A percentile compares a stretch with the other conserved stretches of the same genome.
Evolutionary conservation across 192 early-diverging fungal species (phyloP).

Genomic region (Coemansia sp.): DNA sequence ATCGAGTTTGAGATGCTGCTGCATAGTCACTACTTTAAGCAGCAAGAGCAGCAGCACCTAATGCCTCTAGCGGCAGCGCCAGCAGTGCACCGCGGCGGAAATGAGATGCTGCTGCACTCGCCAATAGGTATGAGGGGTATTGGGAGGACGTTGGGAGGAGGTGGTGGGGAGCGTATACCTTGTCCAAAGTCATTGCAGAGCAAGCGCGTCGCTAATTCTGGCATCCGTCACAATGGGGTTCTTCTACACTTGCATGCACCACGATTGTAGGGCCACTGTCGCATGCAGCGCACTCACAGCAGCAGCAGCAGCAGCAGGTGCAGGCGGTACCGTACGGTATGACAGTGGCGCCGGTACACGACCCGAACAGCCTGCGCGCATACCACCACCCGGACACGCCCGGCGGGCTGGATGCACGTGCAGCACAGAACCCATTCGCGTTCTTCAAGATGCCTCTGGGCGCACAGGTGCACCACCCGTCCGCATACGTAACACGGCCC

Average conservation of each 20-base stretch:
- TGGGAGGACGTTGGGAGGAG: no score
- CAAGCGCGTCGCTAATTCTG: neutral
- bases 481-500: constrained; percentile 19
- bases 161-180: neutral
- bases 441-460: constrained; percentile 49
- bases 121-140: constrained; percentile 42
- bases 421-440: constrained; percentile 36
- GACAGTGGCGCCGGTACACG: constrained; percentile 5
- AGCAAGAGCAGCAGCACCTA: constrained; percentile 36
- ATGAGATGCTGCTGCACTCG: constrained; percentile 37
- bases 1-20: constrained; percentile 50
- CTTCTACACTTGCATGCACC: neutral
- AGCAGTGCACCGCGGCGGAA: constrained; percentile 20
- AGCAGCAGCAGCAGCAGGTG: constrained; percentile 9
- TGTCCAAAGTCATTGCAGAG: neutral
- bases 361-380: constrained; percentile 9
- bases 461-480: constrained; percentile 39
- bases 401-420: constrained; percentile 31
- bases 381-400: constrained; percentile 51
- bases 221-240: no score
- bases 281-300: constrained; percentile 5
- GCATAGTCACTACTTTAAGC: constrained; percentile 38
- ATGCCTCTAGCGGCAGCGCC: constrained; percentile 26
- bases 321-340: constrained; percentile 6
- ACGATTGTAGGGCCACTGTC: constrained; percentile 1